Base-by-base conservation (phyloP, 179 eudicot genomes). In the Beta macrorhiza region DNA sequence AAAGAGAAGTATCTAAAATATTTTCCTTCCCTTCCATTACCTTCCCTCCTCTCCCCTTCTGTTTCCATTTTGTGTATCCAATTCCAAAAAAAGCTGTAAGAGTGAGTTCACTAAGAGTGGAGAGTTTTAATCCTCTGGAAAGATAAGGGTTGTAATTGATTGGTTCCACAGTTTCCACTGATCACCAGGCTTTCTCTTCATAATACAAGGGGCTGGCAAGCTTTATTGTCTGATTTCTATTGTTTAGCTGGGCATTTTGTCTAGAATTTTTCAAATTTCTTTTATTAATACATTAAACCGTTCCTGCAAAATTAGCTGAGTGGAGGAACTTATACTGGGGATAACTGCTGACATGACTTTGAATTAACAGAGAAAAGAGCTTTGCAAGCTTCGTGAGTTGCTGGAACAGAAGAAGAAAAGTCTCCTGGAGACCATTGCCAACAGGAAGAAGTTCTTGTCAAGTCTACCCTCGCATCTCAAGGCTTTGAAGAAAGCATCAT, bases 381-480 rank as follows among this genome's bases (percentile, higher is more conserved):
- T 95, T 49, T 92, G 97, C 88, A 91, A 92, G 87, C 90, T 92
- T 78, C 93, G 84, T 76, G 96, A 92, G 84, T 88, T 82, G 78
- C 88, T 95, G 84, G 97, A 92, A 84, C 91, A 84, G 78, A 83
- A 89, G 85, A 93, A 92, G 89, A 93, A 91, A 88, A 86, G 85
- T 80, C 89, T 92, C 67, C 79, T 84, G 85, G 95, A 90, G 87
- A 90, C 89, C n/a, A 92, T 93, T 80, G 91, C 96, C 79, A 91
- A 82, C 85, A 81, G 98, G 84, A 93, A 90, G 87, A 95, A 92
- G 85, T 95, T 95, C 86, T 82, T 95, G 81, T 92, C 95, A 45
- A 95, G 99, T 87, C 95, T 95, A 64, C 99, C 99, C 74, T 92
- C 97, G 45, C 97, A 93, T 86, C 99, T 95, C 51, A 95, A 95